Conservation (phyloP, 495 filamentous ascomycete genomes). For the Corynascus novoguineensis region DNA sequence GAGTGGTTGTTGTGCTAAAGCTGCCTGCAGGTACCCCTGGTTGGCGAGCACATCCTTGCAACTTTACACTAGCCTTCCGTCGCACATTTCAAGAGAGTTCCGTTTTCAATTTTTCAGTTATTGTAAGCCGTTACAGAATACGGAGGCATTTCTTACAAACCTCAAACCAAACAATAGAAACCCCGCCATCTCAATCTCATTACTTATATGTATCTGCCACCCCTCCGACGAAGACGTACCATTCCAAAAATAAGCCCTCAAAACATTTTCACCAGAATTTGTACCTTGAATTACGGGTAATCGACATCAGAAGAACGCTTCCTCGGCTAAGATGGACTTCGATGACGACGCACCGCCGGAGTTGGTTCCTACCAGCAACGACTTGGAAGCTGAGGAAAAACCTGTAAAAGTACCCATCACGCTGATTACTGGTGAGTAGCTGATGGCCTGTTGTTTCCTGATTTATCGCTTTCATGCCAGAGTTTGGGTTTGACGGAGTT, state of each 20-base stretch:
- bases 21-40: not conserved
- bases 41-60: not conserved
- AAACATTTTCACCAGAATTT: not conserved
- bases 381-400: slow-evolving; percentile 42
- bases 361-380: slow-evolving; percentile 54
- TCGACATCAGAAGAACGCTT: too few species aligned
- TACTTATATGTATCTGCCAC: not conserved
- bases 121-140: not conserved
- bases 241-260: not conserved
- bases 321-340: slow-evolving; percentile 37
- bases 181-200: not conserved
- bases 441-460: not conserved
- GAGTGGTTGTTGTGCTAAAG: not conserved
- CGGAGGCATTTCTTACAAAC: too few species aligned
- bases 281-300: not conserved
- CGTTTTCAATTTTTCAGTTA: too few species aligned
- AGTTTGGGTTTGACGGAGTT: slow-evolving; percentile 4
- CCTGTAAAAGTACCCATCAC: slow-evolving; percentile 80
- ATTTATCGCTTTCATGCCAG: not conserved
- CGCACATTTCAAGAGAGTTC: too few species aligned
- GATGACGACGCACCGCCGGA: slow-evolving; percentile 69
- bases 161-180: not conserved
- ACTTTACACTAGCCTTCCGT: not conserved
- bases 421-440: slow-evolving; percentile 69
- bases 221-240: not conserved